A percentile compares a stretch with the other conserved stretches of the same genome.
Evolutionary conservation across 805 yeast genomes (phyloP).

Genomic region (Trichomonascus vanleenenianus): DNA sequence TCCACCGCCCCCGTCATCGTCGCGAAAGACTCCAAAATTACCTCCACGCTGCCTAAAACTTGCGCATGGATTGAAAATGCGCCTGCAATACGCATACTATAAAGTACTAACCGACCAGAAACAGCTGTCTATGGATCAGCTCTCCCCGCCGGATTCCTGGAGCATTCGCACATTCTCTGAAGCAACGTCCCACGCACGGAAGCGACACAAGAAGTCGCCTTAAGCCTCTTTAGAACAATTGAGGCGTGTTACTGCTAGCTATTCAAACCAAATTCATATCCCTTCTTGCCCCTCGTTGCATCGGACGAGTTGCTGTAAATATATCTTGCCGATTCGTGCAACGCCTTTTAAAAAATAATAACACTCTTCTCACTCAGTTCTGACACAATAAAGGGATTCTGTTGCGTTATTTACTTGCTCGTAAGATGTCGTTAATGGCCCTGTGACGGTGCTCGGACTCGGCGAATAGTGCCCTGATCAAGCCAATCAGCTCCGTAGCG

Average conservation of each 20-base stretch:
- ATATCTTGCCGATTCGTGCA: too few relatives aligned
- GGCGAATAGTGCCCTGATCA: conserved; percentile 28
- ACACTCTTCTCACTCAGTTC: background rate
- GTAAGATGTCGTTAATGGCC: conserved; percentile 19
- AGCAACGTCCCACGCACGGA: background rate
- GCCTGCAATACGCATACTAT: conserved; percentile 29
- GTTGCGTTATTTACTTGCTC: background rate
- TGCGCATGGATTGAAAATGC: conserved; percentile 17
- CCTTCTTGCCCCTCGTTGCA: background rate
- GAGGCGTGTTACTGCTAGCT: background rate
- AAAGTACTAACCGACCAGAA: conserved; percentile 28
- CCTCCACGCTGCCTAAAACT: background rate
- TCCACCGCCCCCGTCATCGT: background rate
- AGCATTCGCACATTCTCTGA: background rate
- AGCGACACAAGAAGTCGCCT: background rate
- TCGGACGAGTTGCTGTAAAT: background rate
- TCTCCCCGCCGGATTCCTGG: conserved; percentile 12
- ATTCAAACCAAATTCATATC: conserved; percentile 11
- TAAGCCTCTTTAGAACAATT: background rate
- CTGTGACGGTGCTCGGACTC: conserved; percentile 25
- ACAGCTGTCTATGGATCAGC: conserved; percentile 21
- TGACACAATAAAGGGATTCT: too few relatives aligned
- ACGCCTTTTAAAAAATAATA: background rate
- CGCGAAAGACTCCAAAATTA: background rate
- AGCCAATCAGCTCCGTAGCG: conserved; percentile 23